Evolutionary conservation across 73 alveolate genomes (phyloP).

Genomic region (Paramecium tetraurelia): DNA sequence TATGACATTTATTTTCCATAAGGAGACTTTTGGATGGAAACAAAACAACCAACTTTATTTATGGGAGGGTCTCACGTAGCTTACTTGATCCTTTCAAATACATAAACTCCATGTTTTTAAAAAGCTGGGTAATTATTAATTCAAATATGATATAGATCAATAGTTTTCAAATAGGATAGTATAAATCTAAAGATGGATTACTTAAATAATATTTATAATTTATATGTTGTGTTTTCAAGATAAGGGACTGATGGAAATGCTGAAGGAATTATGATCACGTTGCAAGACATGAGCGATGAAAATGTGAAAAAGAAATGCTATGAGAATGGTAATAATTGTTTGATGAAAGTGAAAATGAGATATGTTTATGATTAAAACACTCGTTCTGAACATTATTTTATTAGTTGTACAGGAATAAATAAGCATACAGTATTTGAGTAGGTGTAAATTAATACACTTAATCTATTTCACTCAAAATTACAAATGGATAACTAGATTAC

Average conservation of each 20-base stretch:
- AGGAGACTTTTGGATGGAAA: not conserved
- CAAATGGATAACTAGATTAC: not conserved
- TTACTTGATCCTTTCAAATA: not conserved
- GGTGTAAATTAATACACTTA: not conserved
- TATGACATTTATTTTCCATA: not conserved
- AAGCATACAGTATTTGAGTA: not conserved
- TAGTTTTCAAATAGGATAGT: not conserved
- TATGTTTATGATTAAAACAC: not conserved
- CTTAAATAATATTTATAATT: not conserved
- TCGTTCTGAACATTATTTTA: not conserved
- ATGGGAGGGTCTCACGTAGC: not conserved
- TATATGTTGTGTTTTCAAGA: not conserved
- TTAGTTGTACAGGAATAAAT: not conserved
- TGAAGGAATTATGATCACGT: not conserved
- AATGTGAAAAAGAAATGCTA: not conserved
- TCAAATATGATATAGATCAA: not conserved
- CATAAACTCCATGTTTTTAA: not conserved
- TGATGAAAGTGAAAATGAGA: not conserved
- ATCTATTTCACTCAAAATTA: not conserved
- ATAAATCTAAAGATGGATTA: not conserved
- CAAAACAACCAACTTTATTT: not conserved
- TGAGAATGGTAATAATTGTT: not conserved
- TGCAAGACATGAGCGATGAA: not conserved
- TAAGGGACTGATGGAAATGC: not conserved
- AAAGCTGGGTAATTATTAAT: constrained; percentile 6